Evolutionary conservation across 768 basidiomycete species (phyloP), one percentile per base, ranked within the genome.

Genomic region (Leccinum uliginosum): DNA sequence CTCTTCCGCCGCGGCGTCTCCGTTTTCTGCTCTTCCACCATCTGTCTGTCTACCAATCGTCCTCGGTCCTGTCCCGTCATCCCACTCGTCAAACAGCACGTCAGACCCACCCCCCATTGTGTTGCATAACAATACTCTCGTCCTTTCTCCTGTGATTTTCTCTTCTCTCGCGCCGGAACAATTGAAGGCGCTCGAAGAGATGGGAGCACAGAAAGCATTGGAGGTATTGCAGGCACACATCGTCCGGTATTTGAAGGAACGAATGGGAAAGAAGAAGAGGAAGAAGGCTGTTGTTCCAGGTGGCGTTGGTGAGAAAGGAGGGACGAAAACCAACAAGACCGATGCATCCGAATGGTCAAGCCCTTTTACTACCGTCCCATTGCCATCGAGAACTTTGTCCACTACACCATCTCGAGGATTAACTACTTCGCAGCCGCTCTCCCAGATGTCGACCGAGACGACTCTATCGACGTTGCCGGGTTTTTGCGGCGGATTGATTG

Each of bases 141-240:
- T 93, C 55, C 82, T 97, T 35, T 89, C 91, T 64, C 94, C 94
- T 2, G 79, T 80, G 21, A 87, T 96, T 32, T 97, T 97, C 67
- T 81, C 86, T 9, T 85, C 85, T 54, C 79, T 96, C 12, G 83
- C 87, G 4, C 75, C 79, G 45, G 85, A 87, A 59, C 87, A 87
- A 70, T 74, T 96, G 45, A 80, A 79, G 55, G 86, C 88, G 46
- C 74, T 95, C 26, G 89, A 93, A 71, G 80, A 80, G 52, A 82
- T 93, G 70, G 91, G 91, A 2, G 89, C 91, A 0, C 83, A 87
- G 67, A 85, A 87, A 61, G 92, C 93, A 6, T 73, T 96, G 51
- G 82, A 83, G 61, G 85, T 92, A 21, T 75, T 96, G 55, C 92
- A 93, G 59, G 84, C 82, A 3, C 89, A 93, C 64, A 91, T 95